phyloP scores from a whole-genome alignment of 805 yeast genomes.

The Candida nonsorbophila region DNA sequence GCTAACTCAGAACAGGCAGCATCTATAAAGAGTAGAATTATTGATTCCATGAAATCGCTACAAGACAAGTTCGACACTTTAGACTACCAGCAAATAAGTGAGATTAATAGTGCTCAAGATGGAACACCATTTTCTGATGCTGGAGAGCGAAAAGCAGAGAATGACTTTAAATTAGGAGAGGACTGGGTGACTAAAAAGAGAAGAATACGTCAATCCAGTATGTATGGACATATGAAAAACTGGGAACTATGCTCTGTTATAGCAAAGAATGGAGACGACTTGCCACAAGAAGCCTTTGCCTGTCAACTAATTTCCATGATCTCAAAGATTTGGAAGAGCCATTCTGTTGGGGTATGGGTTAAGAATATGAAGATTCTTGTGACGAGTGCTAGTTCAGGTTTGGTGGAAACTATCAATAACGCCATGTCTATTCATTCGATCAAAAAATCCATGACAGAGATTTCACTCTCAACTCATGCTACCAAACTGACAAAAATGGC shows the following conservation, averaged over 20 bases:
- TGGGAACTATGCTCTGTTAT: constrained; percentile 97
- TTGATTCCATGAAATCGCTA: constrained; percentile 27
- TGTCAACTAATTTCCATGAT: constrained; percentile 88
- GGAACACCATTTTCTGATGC: constrained; percentile 54
- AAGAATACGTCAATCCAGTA: constrained; percentile 72
- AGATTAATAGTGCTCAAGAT: constrained; percentile 50
- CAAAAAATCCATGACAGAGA: constrained; percentile 82
- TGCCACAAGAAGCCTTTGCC: constrained; percentile 97
- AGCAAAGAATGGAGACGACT: constrained; percentile 92
- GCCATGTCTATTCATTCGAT: constrained; percentile 92
- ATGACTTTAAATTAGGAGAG: constrained; percentile 90
- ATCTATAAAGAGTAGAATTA: constrained; percentile 19
- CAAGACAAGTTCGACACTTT: constrained; percentile 39
- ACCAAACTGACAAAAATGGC: no score
- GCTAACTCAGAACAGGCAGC: constrained; percentile 37
- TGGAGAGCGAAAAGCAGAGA: constrained; percentile 88
- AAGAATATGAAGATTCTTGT: constrained; percentile 88
- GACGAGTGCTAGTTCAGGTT: constrained; percentile 85
- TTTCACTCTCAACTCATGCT: constrained; percentile 49
- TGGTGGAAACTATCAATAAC: constrained; percentile 94
- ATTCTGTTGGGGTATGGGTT: constrained; percentile 77
- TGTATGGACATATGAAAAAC: constrained; percentile 78
- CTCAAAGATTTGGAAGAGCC: constrained; percentile 75
- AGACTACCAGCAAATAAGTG: constrained; percentile 31
- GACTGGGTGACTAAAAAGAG: constrained; percentile 85